These are phyloP conservation scores for Taphrina sp. DNA, from an alignment of 1,139 yeast genomes.

Conservation along the genomic window DNA sequence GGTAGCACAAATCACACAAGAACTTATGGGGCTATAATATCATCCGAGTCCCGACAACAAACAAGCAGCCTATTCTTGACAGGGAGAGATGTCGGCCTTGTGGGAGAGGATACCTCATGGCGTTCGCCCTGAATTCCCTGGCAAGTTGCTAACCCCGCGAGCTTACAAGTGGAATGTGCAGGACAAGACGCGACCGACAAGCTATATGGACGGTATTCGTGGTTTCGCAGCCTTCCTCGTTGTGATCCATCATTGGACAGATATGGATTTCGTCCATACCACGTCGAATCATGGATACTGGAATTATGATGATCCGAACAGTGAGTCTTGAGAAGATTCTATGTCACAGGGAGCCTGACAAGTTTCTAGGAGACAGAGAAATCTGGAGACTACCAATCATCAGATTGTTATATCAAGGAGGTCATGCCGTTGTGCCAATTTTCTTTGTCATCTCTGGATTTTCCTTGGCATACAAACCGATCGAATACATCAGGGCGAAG, in stretches of 20 bases:
- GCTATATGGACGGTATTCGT: slow-evolving; percentile 23
- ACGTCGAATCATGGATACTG: slow-evolving; percentile 24
- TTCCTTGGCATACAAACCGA: slow-evolving; percentile 21
- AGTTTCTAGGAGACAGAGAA: slow-evolving; percentile 7
- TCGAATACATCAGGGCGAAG: slow-evolving; percentile 14
- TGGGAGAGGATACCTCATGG: background rate
- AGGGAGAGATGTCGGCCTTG: too few relatives aligned
- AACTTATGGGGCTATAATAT: too few relatives aligned
- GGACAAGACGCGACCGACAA: slow-evolving; percentile 15
- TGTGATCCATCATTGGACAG: slow-evolving; percentile 29
- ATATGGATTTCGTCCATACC: slow-evolving; percentile 18
- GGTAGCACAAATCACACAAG: too few relatives aligned
- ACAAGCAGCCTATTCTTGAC: too few relatives aligned
- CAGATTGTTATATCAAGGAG: slow-evolving; percentile 18
- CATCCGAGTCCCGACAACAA: too few relatives aligned
- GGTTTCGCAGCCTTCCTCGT: slow-evolving; percentile 29
- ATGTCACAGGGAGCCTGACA: background rate
- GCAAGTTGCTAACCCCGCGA: background rate
- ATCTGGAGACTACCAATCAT: slow-evolving; percentile 16
- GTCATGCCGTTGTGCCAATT: slow-evolving; percentile 26
- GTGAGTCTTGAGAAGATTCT: background rate
- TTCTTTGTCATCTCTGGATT: slow-evolving; percentile 30
- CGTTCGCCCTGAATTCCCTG: slow-evolving; percentile 6
- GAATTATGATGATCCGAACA: slow-evolving; percentile 11
- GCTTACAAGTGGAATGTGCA: slow-evolving; percentile 3